Percentiles rank a stretch among this genome's conserved stretches.
These are phyloP conservation scores for Coprinellus micaceus DNA, from an alignment of 768 basidiomycete species.

Conservation along the genomic window DNA sequence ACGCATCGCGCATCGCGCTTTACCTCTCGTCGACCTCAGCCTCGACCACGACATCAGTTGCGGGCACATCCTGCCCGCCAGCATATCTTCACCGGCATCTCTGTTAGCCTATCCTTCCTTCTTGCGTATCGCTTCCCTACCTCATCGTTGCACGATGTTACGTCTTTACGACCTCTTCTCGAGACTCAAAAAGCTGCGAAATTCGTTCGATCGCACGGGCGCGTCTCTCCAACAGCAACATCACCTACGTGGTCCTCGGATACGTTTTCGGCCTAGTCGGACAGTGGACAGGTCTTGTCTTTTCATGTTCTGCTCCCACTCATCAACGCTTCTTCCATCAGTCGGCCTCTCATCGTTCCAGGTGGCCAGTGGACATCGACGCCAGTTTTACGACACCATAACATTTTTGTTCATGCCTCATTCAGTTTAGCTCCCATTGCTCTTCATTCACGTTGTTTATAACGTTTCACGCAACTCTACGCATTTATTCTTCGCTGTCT, in stretches of 20 bases:
- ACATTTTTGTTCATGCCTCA: conserved; percentile 16
- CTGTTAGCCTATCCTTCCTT: conserved; percentile 15
- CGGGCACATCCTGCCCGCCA: background rate
- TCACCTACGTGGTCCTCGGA: conserved; percentile 4
- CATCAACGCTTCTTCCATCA: conserved; percentile 5
- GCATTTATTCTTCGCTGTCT: background rate
- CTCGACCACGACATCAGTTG: background rate
- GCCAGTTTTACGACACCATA: conserved; percentile 12
- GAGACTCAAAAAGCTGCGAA: background rate
- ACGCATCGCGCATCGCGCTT: background rate
- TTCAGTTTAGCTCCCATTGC: conserved; percentile 11
- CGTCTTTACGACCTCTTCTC: conserved; percentile 8
- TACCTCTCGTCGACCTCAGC: background rate
- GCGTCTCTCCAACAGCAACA: background rate
- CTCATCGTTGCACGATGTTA: conserved; percentile 37
- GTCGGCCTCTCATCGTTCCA: conserved; percentile 12
- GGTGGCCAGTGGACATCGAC: conserved; percentile 6
- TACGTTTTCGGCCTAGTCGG: conserved; percentile 1
- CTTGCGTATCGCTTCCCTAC: conserved; percentile 14
- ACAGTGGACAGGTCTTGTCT: conserved; percentile 15
- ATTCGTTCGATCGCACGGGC: background rate
- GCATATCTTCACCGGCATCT: conserved; percentile 19
- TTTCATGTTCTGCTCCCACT: conserved; percentile 17
- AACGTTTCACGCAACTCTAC: conserved; percentile 1
- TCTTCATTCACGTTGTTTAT: conserved; percentile 7